Evolutionary conservation across 2,329 filamentous ascomycete genomes (phyloP), one percentile per base, ranked within the genome.

Genomic region (Trichoderma pleuroti): DNA sequence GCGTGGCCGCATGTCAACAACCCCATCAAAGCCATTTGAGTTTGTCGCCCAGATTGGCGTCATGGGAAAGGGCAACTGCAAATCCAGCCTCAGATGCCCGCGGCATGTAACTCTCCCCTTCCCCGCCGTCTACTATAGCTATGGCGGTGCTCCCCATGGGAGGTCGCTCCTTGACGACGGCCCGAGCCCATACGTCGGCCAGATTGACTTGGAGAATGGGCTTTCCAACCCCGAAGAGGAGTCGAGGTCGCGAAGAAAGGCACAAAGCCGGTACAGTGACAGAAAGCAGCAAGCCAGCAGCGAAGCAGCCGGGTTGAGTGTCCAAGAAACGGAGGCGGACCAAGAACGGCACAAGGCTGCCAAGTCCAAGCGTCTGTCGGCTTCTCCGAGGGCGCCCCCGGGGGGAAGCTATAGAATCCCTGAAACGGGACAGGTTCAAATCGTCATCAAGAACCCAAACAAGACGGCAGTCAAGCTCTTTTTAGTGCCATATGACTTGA

Each of bases 391-490:
- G 65, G 88, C 91, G 18, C 93, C 94, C 0, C 92, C 93, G 0
- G 93, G 94, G 9, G 95, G 96, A 42, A 93, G 92, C 77, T 99
- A 98, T 79, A 91, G 96, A 56, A 97, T 99, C 67, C 96, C 96
- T 0, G 91, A 96, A 77, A 92, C 94, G 79, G 96, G 96, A 0
- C 96, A 98, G 80, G 85, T 99, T 16, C 96, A 99, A 76, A 97
- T 99, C 73, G 91, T 99, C 72, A 93, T 99, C 79, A 98, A 98
- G 80, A 99, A 98, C 76, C 95, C 94, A 18, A 97, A 98, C 82
- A 98, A 98, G 79, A 98, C 96, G 4, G 96, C 96, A 1, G 95
- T 98, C 68, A 98, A 99, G 80, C 85, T 99, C 0, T 98, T 98
- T 75, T 86, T 98, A 28, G 89, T 99, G 3, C 96, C 95, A 0